Conservation (phyloP, 768 basidiomycete genomes). For the Rhizopogon vulgaris region DNA sequence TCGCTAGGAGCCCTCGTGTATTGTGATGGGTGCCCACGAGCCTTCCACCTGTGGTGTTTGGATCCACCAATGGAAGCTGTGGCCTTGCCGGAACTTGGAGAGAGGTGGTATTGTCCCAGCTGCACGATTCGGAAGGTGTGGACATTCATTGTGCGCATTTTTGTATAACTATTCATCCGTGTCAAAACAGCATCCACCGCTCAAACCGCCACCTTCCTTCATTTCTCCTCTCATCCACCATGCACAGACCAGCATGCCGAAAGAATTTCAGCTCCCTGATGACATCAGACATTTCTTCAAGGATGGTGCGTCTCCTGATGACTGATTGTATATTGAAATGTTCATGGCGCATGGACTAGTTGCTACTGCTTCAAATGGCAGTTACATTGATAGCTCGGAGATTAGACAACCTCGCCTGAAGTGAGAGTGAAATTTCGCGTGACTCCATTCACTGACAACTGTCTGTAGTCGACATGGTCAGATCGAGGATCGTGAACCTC, state of each 20-base stretch:
- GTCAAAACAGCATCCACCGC: conserved; percentile 51
- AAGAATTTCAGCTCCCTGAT: conserved; percentile 81
- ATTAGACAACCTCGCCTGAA: conserved; percentile 74
- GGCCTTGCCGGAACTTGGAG: conserved; percentile 71
- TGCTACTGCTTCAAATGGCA: conserved; percentile 68
- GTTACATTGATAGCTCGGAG: conserved; percentile 78
- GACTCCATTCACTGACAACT: conserved; percentile 1
- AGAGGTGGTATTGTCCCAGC: conserved; percentile 74
- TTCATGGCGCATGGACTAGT: conserved; percentile 40
- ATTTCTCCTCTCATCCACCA: conserved; percentile 69
- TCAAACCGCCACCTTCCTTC: conserved; percentile 60
- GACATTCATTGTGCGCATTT: neutral
- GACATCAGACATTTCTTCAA: conserved; percentile 81
- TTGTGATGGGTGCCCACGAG: conserved; percentile 94
- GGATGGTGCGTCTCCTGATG: conserved; percentile 54
- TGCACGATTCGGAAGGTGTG: conserved; percentile 64
- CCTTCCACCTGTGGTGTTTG: conserved; percentile 95
- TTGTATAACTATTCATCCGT: conserved; percentile 1
- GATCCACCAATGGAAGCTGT: conserved; percentile 90
- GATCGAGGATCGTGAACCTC: conserved; percentile 86
- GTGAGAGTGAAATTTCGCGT: conserved; percentile 40
- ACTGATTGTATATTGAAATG: conserved; percentile 10
- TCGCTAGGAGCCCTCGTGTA: conserved; percentile 84
- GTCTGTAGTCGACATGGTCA: conserved; percentile 71
- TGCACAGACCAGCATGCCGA: conserved; percentile 62